These are phyloP conservation scores for Fusarium sulawesiense DNA, from an alignment of 2,329 filamentous ascomycete species.

Conservation along the genomic window DNA sequence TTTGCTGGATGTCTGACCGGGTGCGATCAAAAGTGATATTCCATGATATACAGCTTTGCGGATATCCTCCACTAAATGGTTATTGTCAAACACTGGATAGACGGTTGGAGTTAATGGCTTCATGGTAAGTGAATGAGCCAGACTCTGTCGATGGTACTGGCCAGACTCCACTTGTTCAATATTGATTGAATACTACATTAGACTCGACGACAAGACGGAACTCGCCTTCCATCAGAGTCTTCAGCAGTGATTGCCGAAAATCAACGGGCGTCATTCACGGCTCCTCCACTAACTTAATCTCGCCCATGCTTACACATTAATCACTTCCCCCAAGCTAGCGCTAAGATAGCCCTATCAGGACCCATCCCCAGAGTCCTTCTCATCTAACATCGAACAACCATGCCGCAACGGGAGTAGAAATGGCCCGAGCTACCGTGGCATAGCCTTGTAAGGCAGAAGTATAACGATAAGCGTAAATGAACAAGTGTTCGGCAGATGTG, in stretches of 20 bases:
- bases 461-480: background rate
- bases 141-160: background rate
- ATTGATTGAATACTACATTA: too few relatives aligned
- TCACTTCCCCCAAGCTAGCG: background rate
- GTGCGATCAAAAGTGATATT: too few relatives aligned
- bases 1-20: background rate
- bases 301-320: background rate
- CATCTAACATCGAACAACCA: background rate
- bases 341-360: background rate
- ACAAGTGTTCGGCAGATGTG: background rate
- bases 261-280: background rate
- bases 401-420: background rate
- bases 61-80: fast-evolving
- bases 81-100: background rate
- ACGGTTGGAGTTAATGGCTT: background rate
- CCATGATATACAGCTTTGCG: too few relatives aligned
- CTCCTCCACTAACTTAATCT: background rate
- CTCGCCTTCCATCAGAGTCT: background rate
- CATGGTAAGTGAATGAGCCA: background rate
- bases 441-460: background rate
- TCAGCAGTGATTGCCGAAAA: background rate
- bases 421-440: background rate
- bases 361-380: background rate
- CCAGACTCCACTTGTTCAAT: background rate
- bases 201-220: too few relatives aligned